Evolutionary conservation across 2,329 filamentous ascomycete species (phyloP).

Genomic region (Calonectria ilicicola): DNA sequence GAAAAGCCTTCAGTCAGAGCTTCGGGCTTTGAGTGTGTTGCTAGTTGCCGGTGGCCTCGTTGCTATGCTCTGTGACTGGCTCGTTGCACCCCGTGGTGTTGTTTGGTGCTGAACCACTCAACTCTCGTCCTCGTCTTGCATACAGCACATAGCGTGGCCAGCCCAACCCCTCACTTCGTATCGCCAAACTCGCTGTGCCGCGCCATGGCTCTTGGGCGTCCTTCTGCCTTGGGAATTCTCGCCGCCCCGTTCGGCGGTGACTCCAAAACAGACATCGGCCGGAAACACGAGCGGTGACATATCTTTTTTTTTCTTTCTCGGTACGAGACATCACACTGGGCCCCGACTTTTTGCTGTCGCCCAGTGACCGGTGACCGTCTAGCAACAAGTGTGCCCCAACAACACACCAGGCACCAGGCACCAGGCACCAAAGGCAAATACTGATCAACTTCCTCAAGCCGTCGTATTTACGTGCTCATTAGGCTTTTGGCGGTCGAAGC

Average conservation of each 20-base stretch:
- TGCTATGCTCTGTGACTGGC: not conserved
- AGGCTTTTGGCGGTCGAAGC: conserved; percentile 8
- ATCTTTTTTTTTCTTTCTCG: not conserved
- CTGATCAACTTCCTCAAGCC: not conserved
- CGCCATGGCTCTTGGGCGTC: not conserved
- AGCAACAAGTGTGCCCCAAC: not conserved
- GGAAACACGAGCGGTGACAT: not conserved
- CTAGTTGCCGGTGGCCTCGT: not conserved
- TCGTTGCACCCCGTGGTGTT: not conserved
- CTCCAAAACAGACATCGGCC: conserved; percentile 2
- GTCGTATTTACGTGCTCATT: conserved; percentile 16
- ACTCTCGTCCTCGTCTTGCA: not conserved
- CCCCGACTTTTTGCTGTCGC: not conserved
- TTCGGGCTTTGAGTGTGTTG: conserved; percentile 1
- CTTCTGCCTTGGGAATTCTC: not conserved
- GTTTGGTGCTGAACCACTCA: conserved; percentile 1
- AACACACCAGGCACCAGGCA: not conserved
- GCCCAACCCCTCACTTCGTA: conserved; percentile 14
- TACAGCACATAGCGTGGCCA: not conserved
- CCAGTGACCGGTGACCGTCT: not conserved
- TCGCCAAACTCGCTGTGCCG: conserved; percentile 18
- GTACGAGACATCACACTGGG: not conserved
- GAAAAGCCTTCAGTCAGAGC: conserved; percentile 7
- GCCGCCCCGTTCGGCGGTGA: conserved; percentile 2
- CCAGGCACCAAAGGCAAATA: not conserved